phyloP scores from a whole-genome alignment of 331 rosid species.

The Acacia pycnantha region DNA sequence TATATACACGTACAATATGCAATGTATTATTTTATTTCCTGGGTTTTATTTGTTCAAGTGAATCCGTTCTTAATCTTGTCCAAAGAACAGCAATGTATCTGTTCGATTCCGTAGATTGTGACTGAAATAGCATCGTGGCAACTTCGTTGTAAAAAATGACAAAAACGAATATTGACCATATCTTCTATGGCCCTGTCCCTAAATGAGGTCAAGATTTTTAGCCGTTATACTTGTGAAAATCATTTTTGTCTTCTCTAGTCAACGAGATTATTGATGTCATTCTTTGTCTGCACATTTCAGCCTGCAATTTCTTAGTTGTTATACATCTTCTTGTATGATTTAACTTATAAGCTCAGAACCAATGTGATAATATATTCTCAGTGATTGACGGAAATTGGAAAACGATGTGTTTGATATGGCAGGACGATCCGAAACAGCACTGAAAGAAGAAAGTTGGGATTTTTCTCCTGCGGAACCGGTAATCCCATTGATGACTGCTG shows the following conservation, averaged over 20 bases:
- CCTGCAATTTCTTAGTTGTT: background rate
- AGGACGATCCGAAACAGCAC: constrained; percentile 87
- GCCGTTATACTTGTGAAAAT: constrained; percentile 41
- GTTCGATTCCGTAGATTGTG: constrained; percentile 25
- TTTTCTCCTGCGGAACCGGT: constrained; percentile 91
- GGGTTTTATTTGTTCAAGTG: background rate
- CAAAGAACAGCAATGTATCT: background rate
- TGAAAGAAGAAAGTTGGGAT: constrained; percentile 86
- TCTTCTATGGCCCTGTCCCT: constrained; percentile 13
- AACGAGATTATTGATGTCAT: constrained; percentile 7
- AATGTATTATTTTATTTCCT: background rate
- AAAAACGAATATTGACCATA: constrained; percentile 34
- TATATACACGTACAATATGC: constrained; percentile 16
- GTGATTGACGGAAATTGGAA: constrained; percentile 1
- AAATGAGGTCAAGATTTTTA: constrained; percentile 32
- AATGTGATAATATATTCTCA: background rate
- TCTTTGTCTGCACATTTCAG: background rate
- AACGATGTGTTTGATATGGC: constrained; percentile 35
- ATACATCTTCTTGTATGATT: background rate
- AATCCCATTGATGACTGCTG: constrained; percentile 98
- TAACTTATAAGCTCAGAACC: background rate
- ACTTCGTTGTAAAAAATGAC: background rate
- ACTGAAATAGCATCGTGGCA: background rate
- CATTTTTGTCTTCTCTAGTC: constrained; percentile 3
- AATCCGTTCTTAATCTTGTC: constrained; percentile 17